Percentiles rank a stretch among this genome's conserved stretches.
These are phyloP conservation scores for Helichrysum umbraculigerum DNA, from an alignment of 129 eudicot species.

Conservation along the genomic window DNA sequence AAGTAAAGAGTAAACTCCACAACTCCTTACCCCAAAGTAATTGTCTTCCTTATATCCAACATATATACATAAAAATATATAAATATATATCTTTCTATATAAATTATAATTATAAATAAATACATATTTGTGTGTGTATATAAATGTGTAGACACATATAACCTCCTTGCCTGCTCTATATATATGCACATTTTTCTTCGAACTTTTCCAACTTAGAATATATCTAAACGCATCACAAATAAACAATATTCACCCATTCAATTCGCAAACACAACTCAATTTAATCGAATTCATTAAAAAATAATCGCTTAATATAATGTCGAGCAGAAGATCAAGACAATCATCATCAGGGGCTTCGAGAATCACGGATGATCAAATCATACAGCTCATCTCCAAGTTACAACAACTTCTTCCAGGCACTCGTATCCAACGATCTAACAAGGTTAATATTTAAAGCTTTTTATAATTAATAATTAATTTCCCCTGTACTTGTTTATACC, in stretches of 20 bases:
- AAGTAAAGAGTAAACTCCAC: conserved; percentile 31
- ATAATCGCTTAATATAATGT: conserved; percentile 37
- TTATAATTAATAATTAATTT: neutral
- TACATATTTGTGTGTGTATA: neutral
- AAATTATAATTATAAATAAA: neutral
- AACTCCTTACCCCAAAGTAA: conserved; percentile 36
- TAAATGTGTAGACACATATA: neutral
- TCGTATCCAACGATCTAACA: conserved; percentile 74
- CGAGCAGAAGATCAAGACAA: conserved; percentile 81
- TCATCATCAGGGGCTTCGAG: conserved; percentile 54
- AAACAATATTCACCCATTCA: neutral
- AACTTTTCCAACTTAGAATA: conserved; percentile 5
- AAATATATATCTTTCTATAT: neutral
- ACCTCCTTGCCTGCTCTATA: conserved; percentile 19
- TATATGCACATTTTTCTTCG: conserved; percentile 16
- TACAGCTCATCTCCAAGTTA: conserved; percentile 77
- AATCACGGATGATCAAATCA: conserved; percentile 79
- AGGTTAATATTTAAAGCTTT: conserved; percentile 37
- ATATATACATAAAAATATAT: neutral
- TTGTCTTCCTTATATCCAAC: conserved; percentile 37
- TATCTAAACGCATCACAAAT: conserved; percentile 17
- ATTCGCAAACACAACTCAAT: neutral
- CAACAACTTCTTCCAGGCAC: conserved; percentile 85
- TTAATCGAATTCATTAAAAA: neutral
- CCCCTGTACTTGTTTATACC: too few species aligned